These are phyloP conservation scores for Cokeromyces recurvatus DNA, from an alignment of 371 early-diverging fungal species.

Conservation along the genomic window DNA sequence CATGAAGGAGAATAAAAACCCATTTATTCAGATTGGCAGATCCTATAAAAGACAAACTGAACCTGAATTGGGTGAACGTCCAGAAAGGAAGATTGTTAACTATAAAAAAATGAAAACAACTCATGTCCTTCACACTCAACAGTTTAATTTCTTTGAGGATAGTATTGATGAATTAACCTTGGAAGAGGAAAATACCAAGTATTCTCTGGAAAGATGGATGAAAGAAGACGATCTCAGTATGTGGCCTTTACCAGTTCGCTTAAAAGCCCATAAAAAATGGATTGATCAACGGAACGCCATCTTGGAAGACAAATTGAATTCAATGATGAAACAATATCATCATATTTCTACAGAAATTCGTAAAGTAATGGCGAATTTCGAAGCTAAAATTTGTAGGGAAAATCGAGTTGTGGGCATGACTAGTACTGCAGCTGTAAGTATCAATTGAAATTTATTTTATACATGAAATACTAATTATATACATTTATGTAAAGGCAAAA, in stretches of 20 bases:
- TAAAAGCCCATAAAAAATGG: constrained; percentile 57
- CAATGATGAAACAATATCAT: constrained; percentile 31
- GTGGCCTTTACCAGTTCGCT: constrained; percentile 50
- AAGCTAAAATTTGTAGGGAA: constrained; percentile 43
- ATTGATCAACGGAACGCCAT: constrained; percentile 28
- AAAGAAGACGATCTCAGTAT: constrained; percentile 47
- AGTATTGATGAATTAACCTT: constrained; percentile 5
- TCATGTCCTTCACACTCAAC: background rate
- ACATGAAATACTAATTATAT: too few relatives aligned
- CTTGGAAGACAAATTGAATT: constrained; percentile 21
- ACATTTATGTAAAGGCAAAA: constrained; percentile 62
- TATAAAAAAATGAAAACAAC: constrained; percentile 25
- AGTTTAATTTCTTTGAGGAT: constrained; percentile 32
- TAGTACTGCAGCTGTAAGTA: constrained; percentile 65
- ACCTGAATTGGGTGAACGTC: constrained; percentile 7
- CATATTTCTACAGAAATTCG: constrained; percentile 42
- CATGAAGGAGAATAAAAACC: constrained; percentile 15
- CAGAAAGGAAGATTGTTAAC: constrained; percentile 26
- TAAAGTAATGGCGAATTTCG: constrained; percentile 22
- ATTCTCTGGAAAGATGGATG: constrained; percentile 36
- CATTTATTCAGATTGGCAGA: constrained; percentile 32
- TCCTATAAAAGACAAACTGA: constrained; percentile 19
- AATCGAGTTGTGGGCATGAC: constrained; percentile 65
- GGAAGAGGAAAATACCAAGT: constrained; percentile 1
- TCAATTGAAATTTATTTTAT: too few relatives aligned